A percentile compares a stretch with the other conserved stretches of the same genome.
These are phyloP conservation scores for Paxillus ammoniavirescens DNA, from an alignment of 768 basidiomycete genomes.

Conservation along the genomic window DNA sequence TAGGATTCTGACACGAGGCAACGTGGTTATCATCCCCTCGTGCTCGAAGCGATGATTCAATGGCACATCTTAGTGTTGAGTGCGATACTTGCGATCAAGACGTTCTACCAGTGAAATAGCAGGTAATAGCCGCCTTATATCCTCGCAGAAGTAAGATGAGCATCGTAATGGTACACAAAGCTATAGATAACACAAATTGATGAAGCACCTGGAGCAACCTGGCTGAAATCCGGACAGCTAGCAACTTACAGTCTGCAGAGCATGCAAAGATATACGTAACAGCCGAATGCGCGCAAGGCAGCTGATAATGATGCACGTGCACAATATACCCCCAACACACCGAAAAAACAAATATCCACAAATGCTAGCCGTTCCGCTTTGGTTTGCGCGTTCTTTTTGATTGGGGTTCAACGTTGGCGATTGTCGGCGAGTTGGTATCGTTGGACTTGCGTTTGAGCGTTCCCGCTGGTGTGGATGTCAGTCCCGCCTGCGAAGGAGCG, in stretches of 20 bases:
- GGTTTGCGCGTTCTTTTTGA: conserved; percentile 57
- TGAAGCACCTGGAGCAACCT: conserved; percentile 11
- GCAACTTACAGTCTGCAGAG: conserved; percentile 24
- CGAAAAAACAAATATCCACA: conserved; percentile 34
- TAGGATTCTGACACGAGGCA: neutral
- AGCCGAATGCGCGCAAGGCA: conserved; percentile 16
- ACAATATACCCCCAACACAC: conserved; percentile 30
- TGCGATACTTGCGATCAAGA: too few relatives aligned
- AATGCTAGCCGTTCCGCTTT: conserved; percentile 48
- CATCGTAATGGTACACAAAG: conserved; percentile 32
- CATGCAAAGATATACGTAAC: conserved; percentile 31
- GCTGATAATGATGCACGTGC: conserved; percentile 17
- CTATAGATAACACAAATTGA: conserved; percentile 35
- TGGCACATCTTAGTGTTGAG: too few relatives aligned
- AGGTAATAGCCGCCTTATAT: conserved; percentile 6
- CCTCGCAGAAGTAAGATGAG: conserved; percentile 19
- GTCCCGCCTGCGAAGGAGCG: conserved; percentile 40
- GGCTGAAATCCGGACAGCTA: conserved; percentile 26
- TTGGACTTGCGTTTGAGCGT: conserved; percentile 56
- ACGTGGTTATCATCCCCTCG: neutral
- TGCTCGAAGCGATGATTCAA: too few relatives aligned
- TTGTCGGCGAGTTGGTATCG: conserved; percentile 51
- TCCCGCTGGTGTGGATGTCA: conserved; percentile 50
- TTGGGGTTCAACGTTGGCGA: conserved; percentile 45
- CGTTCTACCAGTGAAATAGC: conserved; percentile 1